A percentile compares a stretch with the other conserved stretches of the same genome.
Conservation (phyloP, 2,329 filamentous ascomycete genomes). For the Leptographium lundbergii region DNA sequence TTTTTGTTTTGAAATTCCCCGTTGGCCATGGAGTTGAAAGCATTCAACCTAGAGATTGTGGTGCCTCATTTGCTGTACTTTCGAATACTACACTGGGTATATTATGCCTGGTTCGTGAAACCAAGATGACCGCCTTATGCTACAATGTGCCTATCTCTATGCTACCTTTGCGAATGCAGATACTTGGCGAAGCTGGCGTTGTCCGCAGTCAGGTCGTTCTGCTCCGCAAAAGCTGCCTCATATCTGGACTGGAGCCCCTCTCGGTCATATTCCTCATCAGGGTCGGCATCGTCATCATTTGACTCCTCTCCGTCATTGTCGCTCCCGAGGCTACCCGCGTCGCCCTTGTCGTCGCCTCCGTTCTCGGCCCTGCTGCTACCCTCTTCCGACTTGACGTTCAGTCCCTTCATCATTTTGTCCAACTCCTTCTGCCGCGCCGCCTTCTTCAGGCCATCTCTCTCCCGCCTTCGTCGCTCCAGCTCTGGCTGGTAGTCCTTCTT, state of each 20-base stretch:
- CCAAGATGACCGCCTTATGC: not conserved
- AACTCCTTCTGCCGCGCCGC: slow-evolving; percentile 66
- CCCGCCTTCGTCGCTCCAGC: slow-evolving; percentile 62
- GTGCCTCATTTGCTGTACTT: not conserved
- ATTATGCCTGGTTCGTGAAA: not conserved
- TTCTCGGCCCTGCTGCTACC: slow-evolving; percentile 18
- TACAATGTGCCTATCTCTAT: not conserved
- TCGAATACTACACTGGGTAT: not conserved
- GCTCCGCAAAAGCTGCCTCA: slow-evolving; percentile 54
- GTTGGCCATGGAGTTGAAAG: slow-evolving; percentile 6
- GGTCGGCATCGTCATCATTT: slow-evolving; percentile 46
- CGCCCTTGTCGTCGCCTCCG: slow-evolving; percentile 27
- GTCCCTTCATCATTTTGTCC: slow-evolving; percentile 88
- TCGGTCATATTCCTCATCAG: slow-evolving; percentile 46
- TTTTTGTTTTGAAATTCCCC: not conserved
- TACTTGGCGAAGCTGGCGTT: slow-evolving; percentile 53
- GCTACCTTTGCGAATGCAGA: slow-evolving; percentile 30
- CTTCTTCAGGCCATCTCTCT: slow-evolving; percentile 65
- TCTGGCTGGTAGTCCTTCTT: slow-evolving; percentile 84
- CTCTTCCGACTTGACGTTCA: slow-evolving; percentile 38
- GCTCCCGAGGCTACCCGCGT: slow-evolving; percentile 28
- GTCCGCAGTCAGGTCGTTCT: slow-evolving; percentile 32
- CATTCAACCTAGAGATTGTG: not conserved
- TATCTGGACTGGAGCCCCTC: slow-evolving; percentile 65
- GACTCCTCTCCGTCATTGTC: slow-evolving; percentile 40